Percentiles rank a stretch among this genome's conserved stretches.
phyloP scores from a whole-genome alignment of 305 asterid species.

The Fraxinus velutina region DNA sequence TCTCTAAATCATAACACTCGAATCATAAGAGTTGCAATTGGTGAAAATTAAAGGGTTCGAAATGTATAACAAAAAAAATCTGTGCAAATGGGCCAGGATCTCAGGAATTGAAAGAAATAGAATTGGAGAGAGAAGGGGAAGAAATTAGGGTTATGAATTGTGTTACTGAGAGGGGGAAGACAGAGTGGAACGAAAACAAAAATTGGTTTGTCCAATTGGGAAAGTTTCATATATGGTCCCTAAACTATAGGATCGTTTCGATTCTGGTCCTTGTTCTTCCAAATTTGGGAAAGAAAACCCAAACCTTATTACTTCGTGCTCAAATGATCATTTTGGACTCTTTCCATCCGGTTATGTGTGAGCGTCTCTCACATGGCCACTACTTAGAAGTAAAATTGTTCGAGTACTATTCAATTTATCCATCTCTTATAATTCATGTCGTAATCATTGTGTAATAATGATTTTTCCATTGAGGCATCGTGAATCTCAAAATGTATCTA shows the following conservation, averaged over 20 bases:
- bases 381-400: background rate
- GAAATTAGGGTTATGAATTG: slow-evolving; percentile 5
- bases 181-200: background rate
- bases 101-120: background rate
- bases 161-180: background rate
- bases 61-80: background rate
- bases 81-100: background rate
- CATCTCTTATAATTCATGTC: background rate
- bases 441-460: background rate
- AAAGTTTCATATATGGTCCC: background rate
- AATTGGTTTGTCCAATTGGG: background rate
- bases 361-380: background rate
- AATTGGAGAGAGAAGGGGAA: background rate
- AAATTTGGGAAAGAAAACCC: background rate
- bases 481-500: background rate
- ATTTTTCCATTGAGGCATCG: background rate
- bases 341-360: background rate
- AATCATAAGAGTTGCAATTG: background rate
- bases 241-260: background rate
- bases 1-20: background rate
- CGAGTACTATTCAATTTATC: background rate
- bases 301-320: background rate
- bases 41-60: background rate
- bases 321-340: background rate
- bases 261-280: background rate